Conservation (phyloP, 306 rosid species). For the Corylus heterophylla region DNA sequence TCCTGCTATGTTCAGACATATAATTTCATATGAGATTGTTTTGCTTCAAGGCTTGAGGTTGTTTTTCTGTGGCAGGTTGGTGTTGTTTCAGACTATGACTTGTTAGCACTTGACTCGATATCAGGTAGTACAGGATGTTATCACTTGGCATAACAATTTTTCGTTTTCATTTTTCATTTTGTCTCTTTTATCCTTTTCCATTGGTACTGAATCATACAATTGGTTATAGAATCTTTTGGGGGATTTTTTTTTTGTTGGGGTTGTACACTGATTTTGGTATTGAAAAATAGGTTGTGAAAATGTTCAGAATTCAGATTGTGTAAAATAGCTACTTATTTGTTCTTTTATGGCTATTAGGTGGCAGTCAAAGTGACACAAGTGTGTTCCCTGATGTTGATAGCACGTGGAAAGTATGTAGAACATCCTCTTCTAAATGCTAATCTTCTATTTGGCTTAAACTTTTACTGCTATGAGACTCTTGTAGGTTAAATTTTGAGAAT, state of each 20-base stretch:
- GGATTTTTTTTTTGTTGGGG: background rate
- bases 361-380: constrained; percentile 58
- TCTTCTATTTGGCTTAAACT: constrained; percentile 10
- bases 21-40: background rate
- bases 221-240: background rate
- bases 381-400: constrained; percentile 84
- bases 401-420: constrained; percentile 82
- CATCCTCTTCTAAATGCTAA: constrained; percentile 14
- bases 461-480: constrained; percentile 4
- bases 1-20: background rate
- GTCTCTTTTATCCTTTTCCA: background rate
- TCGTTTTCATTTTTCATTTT: background rate
- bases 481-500: background rate
- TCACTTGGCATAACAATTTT: background rate
- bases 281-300: too few species aligned
- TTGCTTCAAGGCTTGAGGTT: constrained; percentile 27
- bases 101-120: constrained; percentile 89
- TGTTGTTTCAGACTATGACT: constrained; percentile 93
- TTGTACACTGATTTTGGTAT: too few species aligned
- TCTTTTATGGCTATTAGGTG: constrained; percentile 54
- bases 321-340: constrained; percentile 10
- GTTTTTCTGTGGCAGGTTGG: constrained; percentile 63
- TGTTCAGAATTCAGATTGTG: background rate
- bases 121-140: constrained; percentile 55
- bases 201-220: background rate